A percentile compares a stretch with the other conserved stretches of the same genome.
Conservation (phyloP, 345 rosid genomes). For the Tarenaya hassleriana region DNA sequence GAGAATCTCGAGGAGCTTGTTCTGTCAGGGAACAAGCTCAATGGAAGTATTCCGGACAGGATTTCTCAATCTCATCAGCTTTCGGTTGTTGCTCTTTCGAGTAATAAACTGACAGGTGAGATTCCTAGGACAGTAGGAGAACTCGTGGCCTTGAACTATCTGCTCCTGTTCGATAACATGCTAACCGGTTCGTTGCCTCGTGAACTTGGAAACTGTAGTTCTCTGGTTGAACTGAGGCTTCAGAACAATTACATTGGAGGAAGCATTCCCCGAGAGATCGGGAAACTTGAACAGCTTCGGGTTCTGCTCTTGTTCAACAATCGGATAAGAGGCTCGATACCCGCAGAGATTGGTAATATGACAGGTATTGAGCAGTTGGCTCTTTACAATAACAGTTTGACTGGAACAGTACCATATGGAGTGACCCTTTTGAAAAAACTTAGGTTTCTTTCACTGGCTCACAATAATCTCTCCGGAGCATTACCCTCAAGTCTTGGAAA, state of each 20-base stretch:
- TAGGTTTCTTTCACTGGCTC: constrained; percentile 31
- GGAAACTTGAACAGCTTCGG: constrained; percentile 29
- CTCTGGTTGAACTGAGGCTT: constrained; percentile 31
- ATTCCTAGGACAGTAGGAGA: constrained; percentile 34
- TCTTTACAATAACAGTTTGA: constrained; percentile 33
- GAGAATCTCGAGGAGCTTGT: constrained; percentile 28
- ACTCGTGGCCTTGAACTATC: constrained; percentile 17
- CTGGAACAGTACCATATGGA: constrained; percentile 31
- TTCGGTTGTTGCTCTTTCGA: constrained; percentile 23
- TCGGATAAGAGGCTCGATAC: constrained; percentile 27
- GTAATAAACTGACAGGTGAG: constrained; percentile 29
- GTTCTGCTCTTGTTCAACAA: constrained; percentile 28
- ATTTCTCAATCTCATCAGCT: constrained; percentile 27
- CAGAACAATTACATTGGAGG: constrained; percentile 32
- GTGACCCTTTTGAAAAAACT: constrained; percentile 24
- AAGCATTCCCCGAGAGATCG: constrained; percentile 26
- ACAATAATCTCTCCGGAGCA: constrained; percentile 33
- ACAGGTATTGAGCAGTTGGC: constrained; percentile 27
- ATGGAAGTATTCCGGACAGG: constrained; percentile 37
- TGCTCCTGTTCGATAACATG: constrained; percentile 27
- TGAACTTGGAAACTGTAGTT: constrained; percentile 36
- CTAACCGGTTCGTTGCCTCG: constrained; percentile 33
- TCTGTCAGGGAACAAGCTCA: constrained; percentile 33
- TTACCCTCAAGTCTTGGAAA: constrained; percentile 27
- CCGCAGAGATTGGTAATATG: constrained; percentile 27